Conservation (phyloP, 2,329 filamentous ascomycete species). For the Huntiella moniliformis region DNA sequence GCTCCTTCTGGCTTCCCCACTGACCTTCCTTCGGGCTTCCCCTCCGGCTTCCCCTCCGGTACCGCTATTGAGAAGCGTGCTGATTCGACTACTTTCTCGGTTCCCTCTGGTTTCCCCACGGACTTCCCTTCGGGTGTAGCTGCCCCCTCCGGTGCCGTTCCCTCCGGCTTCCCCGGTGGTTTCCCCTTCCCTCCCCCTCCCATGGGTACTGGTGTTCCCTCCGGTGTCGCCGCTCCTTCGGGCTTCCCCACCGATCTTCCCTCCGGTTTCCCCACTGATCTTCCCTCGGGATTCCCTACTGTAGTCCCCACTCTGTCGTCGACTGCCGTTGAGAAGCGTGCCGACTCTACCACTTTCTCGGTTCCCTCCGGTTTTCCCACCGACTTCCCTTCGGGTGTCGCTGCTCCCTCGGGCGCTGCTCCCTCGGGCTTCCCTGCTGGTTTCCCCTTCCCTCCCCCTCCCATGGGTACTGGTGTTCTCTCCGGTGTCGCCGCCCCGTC, state of each 20-base stretch:
- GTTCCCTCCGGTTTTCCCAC: constrained; percentile 2
- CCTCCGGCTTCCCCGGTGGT: constrained; percentile 4
- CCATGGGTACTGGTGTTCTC: background rate
- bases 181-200: background rate
- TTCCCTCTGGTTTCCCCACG: background rate
- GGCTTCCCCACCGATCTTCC: background rate
- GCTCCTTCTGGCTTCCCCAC: constrained; percentile 3
- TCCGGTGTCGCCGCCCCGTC: background rate
- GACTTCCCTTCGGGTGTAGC: background rate
- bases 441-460: background rate
- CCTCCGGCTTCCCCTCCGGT: constrained; percentile 3
- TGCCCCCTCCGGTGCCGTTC: background rate
- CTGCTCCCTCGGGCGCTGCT: background rate
- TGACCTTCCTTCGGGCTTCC: background rate
- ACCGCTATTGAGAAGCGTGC: background rate
- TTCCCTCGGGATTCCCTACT: background rate
- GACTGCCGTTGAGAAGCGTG: background rate
- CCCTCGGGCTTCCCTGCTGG: constrained; percentile 1
- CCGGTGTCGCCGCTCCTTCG: background rate
- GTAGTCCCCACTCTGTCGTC: too few relatives aligned
- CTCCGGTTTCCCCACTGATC: background rate
- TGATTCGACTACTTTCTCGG: background rate
- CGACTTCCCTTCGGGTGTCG: background rate
- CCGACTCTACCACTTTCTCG: background rate
- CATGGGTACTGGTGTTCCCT: background rate